phyloP scores from a whole-genome alignment of 306 rosid species.

The Oemleria cerasiformis region DNA sequence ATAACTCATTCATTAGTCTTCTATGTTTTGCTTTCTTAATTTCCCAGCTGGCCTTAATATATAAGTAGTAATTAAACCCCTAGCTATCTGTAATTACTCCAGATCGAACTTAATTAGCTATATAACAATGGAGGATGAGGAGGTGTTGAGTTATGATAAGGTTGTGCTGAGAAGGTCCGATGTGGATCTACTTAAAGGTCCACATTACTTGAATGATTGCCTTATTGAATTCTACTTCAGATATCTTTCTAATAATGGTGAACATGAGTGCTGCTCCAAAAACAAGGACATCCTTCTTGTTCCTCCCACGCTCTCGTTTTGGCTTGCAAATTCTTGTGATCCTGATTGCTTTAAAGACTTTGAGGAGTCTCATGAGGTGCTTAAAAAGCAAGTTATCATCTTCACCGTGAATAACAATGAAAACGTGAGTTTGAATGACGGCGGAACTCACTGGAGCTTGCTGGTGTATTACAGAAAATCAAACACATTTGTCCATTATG shows the following conservation, averaged over 20 bases:
- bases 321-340: background rate
- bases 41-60: no score
- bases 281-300: constrained; percentile 13
- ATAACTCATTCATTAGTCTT: no score
- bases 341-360: background rate
- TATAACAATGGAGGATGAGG: background rate
- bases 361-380: constrained; percentile 3
- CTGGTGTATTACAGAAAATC: constrained; percentile 17
- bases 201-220: constrained; percentile 6
- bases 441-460: constrained; percentile 20
- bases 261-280: background rate
- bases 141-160: background rate
- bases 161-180: background rate
- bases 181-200: constrained; percentile 12
- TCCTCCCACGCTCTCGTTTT: constrained; percentile 4
- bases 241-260: background rate
- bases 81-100: background rate
- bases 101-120: background rate
- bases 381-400: constrained; percentile 7
- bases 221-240: constrained; percentile 15
- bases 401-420: constrained; percentile 12
- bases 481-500: constrained; percentile 14
- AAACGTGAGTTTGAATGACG: background rate
- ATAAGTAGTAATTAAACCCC: no score
- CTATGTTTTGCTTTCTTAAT: no score